A percentile compares a stretch with the other conserved stretches of the same genome.
These are phyloP conservation scores for Boletus speciosus DNA, from an alignment of 768 basidiomycete genomes.

Conservation along the genomic window DNA sequence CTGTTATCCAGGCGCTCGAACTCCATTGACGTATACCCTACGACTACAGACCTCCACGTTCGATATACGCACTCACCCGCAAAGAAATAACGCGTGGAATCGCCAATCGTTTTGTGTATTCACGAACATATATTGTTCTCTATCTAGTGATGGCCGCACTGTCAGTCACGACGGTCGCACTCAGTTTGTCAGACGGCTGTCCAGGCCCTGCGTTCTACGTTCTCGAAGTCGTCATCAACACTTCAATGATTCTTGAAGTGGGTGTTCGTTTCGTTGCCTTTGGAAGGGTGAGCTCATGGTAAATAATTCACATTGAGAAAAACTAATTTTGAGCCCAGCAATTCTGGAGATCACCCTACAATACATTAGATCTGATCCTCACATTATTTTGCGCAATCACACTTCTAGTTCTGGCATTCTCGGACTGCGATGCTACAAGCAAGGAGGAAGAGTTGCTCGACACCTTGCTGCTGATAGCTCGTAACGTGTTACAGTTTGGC, in stretches of 20 bases:
- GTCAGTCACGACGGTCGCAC: slow-evolving; percentile 79
- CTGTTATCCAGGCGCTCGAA: slow-evolving; percentile 7
- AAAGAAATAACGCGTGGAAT: slow-evolving; percentile 81
- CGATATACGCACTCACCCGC: slow-evolving; percentile 82
- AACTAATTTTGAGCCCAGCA: slow-evolving; percentile 47
- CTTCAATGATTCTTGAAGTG: slow-evolving; percentile 92
- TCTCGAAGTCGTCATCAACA: slow-evolving; percentile 85
- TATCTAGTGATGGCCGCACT: slow-evolving; percentile 88
- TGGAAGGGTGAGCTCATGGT: slow-evolving; percentile 63
- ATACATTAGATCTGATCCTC: slow-evolving; percentile 82
- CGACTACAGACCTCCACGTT: slow-evolving; percentile 59
- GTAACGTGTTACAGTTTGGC: slow-evolving; percentile 91
- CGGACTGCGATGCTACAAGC: slow-evolving; percentile 76
- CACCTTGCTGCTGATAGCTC: slow-evolving; percentile 84
- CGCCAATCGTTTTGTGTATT: slow-evolving; percentile 89
- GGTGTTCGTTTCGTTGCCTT: slow-evolving; percentile 88
- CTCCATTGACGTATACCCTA: slow-evolving; percentile 13
- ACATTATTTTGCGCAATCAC: slow-evolving; percentile 90
- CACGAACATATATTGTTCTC: slow-evolving; percentile 79
- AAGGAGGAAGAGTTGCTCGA: slow-evolving; percentile 95
- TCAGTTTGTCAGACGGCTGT: slow-evolving; percentile 81
- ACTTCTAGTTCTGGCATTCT: slow-evolving; percentile 81
- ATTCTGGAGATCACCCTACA: slow-evolving; percentile 96
- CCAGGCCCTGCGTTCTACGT: slow-evolving; percentile 87
- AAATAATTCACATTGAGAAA: background rate